Base-by-base conservation (phyloP, 352 stramenopile genomes). In the Globisporangium iwayamae region DNA sequence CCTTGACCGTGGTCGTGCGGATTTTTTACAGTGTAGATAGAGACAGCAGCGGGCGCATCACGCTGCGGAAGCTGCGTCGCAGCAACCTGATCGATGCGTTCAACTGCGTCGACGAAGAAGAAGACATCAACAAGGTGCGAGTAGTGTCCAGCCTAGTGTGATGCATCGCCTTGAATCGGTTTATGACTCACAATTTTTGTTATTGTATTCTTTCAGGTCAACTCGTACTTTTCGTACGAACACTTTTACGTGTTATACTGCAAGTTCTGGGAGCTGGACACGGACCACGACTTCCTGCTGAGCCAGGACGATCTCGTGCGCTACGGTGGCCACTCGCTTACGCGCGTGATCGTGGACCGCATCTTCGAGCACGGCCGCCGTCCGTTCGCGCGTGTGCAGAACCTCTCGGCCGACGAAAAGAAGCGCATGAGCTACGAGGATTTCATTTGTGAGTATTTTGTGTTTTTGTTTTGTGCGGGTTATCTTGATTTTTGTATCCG, bases 191-290 rank as follows among this genome's bases (percentile, higher is more conserved):
- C 34, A 28, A 20, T 36, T 20, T 20, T 28, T 36, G 20, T 56
- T 41, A 20, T 43, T 56, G 25, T 41, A 25, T 7, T 22, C 14
- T 2, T 11, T 55, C 54, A 95, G 86, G 88, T 97, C 53, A 96
- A 94, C 71, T 89, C 90, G 53, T 98, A 96, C 79, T 99, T 99
- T 76, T 98, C 86, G 25, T 99, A 99, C 76, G 97, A 99, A 81
- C 97, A 99, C 75, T 99, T 99, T 68, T 99, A 99, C 76, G 97
- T 99, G 56, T 73, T 99, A 39, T 99, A 99, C 76, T 99, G 97
- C 80, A 96, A 98, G 69, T 99, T 99, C 68, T 99, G 97, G 96
- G 97, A 99, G 70, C 87, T 99, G 25, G 97, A 99, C 81, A 94
- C 96, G 52, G 87, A 96, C 60, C 87, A 94, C 69, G 87, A 96